A percentile compares a stretch with the other conserved stretches of the same genome.
phyloP scores from a whole-genome alignment of 1,284 basidiomycete genomes.

The Cryptococcus jaspeensis region DNA sequence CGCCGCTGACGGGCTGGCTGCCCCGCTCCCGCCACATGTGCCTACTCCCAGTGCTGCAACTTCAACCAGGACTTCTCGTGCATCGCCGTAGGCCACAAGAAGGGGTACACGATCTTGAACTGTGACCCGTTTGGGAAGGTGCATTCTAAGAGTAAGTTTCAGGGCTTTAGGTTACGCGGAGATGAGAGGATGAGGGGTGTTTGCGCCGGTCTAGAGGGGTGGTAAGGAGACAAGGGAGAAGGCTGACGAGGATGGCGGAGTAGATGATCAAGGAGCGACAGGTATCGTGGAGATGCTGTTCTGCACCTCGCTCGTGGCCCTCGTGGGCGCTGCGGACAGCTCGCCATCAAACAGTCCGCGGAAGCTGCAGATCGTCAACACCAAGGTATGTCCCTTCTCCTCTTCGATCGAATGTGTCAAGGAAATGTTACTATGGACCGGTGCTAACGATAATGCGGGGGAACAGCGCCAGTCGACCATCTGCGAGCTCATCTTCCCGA shows the following conservation, averaged over 20 bases:
- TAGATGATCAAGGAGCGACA: conserved; percentile 77
- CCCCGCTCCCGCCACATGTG: background rate
- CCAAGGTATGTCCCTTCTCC: conserved; percentile 63
- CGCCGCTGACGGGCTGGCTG: background rate
- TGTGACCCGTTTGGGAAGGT: conserved; percentile 97
- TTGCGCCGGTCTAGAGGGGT: background rate
- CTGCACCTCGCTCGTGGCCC: conserved; percentile 93
- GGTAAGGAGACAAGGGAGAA: background rate
- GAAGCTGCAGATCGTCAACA: conserved; percentile 96
- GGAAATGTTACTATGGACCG: background rate
- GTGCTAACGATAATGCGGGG: background rate
- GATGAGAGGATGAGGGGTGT: background rate
- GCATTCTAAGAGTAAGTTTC: conserved; percentile 80
- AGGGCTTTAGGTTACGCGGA: background rate
- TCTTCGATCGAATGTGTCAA: background rate
- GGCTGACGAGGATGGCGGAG: conserved; percentile 34
- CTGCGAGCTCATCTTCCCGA: conserved; percentile 96
- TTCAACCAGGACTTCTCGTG: conserved; percentile 59
- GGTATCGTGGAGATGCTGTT: conserved; percentile 99
- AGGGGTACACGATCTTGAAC: conserved; percentile 95
- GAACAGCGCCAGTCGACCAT: conserved; percentile 92
- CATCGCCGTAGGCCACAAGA: conserved; percentile 89
- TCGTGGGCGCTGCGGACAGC: conserved; percentile 86
- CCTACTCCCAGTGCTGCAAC: conserved; percentile 43
- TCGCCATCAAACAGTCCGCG: conserved; percentile 81